These are phyloP conservation scores for Rutstroemia sp. DNA, from an alignment of 2,329 filamentous ascomycete genomes.

Conservation along the genomic window DNA sequence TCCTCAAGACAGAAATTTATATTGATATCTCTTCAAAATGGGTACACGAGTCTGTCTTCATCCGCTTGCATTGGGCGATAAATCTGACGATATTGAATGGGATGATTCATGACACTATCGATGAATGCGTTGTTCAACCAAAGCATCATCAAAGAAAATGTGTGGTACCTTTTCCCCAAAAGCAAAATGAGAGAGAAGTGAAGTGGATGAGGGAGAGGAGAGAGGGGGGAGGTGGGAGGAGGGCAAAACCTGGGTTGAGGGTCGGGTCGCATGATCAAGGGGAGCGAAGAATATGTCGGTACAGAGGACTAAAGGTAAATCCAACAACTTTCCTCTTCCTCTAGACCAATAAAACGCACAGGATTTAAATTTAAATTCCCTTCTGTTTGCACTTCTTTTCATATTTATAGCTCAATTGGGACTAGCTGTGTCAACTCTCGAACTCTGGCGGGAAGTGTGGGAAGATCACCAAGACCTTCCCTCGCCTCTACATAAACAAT, in stretches of 20 bases:
- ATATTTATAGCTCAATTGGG: constrained; percentile 4
- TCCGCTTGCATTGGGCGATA: no score
- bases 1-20: background rate
- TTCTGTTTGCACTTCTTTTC: constrained; percentile 3
- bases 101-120: background rate
- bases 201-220: background rate
- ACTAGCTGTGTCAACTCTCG: background rate
- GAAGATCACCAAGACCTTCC: constrained; percentile 6
- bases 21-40: background rate
- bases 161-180: background rate
- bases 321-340: background rate
- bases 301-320: background rate
- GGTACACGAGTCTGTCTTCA: no score
- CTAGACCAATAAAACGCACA: background rate
- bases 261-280: constrained; percentile 6
- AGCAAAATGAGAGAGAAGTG: background rate
- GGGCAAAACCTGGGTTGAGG: constrained; percentile 1
- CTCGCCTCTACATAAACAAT: constrained; percentile 7
- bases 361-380: background rate
- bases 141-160: background rate
- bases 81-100: background rate
- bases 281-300: background rate
- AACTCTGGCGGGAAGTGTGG: background rate
- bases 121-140: background rate
- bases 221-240: background rate